Conservation (phyloP, 805 yeast species). For the Wickerhamiella siamensis region DNA sequence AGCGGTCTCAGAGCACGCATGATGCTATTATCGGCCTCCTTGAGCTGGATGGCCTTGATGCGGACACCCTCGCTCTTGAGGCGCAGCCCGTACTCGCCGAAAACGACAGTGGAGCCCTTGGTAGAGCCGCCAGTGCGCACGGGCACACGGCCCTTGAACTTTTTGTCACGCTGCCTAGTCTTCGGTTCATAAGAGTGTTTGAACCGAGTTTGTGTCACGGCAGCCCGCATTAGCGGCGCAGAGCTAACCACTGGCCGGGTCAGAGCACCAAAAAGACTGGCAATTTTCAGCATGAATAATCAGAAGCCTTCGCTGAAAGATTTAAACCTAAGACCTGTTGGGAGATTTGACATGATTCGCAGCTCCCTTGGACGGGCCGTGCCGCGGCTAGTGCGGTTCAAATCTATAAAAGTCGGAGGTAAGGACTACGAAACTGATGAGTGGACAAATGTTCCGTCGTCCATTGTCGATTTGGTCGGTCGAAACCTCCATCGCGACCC, state of each 20-base stretch:
- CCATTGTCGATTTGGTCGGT: conserved; percentile 52
- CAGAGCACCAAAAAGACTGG: not conserved
- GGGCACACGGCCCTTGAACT: conserved; percentile 86
- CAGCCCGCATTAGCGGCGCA: not conserved
- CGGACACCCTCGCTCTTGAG: conserved; percentile 79
- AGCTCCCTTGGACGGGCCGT: not conserved
- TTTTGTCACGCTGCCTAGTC: conserved; percentile 50
- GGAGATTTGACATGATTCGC: not conserved
- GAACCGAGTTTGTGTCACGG: conserved; percentile 5
- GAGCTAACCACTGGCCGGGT: not conserved
- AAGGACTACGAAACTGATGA: conserved; percentile 46
- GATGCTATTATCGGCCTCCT: conserved; percentile 79
- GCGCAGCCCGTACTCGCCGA: conserved; percentile 77
- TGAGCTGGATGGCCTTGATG: conserved; percentile 71
- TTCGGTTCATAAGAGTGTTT: conserved; percentile 38
- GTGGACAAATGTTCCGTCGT: conserved; percentile 74
- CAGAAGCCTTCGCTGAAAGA: too few relatives aligned
- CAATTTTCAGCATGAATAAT: not conserved
- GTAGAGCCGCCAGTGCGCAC: conserved; percentile 90
- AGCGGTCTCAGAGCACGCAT: conserved; percentile 72
- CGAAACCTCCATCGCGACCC: conserved; percentile 60
- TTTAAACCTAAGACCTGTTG: not conserved
- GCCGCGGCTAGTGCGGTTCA: not conserved
- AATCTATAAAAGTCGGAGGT: conserved; percentile 30
- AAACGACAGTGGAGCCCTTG: conserved; percentile 70